phyloP scores from a whole-genome alignment of 805 yeast genomes.

The Monosporozyma aerobia region DNA sequence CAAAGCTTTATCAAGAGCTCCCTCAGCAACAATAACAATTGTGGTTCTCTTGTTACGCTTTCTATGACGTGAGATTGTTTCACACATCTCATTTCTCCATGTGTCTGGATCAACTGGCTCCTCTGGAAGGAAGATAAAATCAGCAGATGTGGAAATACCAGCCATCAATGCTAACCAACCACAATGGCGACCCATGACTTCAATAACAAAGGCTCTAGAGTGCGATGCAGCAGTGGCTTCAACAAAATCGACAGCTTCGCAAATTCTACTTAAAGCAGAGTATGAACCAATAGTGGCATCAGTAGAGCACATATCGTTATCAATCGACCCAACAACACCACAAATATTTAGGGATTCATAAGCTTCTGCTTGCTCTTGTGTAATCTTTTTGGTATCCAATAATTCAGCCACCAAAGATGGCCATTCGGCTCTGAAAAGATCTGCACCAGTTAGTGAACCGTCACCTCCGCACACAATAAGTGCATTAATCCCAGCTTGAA shows the following conservation, averaged over 20 bases:
- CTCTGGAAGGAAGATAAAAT: constrained; percentile 72
- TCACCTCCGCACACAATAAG: constrained; percentile 77
- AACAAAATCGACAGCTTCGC: constrained; percentile 64
- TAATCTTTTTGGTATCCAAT: constrained; percentile 36
- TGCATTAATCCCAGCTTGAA: constrained; percentile 63
- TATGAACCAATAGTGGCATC: constrained; percentile 75
- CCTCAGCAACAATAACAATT: constrained; percentile 75
- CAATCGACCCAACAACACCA: constrained; percentile 73
- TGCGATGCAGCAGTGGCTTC: constrained; percentile 81
- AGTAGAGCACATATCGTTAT: constrained; percentile 69
- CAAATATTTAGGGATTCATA: constrained; percentile 54
- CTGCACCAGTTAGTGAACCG: constrained; percentile 77
- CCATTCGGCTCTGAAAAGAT: constrained; percentile 67
- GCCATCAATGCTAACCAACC: constrained; percentile 83
- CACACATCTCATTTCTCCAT: constrained; percentile 63
- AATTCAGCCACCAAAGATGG: constrained; percentile 56
- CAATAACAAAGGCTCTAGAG: constrained; percentile 74
- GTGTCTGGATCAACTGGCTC: constrained; percentile 53
- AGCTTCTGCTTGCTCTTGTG: constrained; percentile 36
- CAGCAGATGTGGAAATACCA: constrained; percentile 76
- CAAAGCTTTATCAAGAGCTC: constrained; percentile 63
- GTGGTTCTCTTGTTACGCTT: constrained; percentile 66
- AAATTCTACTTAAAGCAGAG: constrained; percentile 65
- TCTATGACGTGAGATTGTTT: constrained; percentile 55
- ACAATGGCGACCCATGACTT: constrained; percentile 89